phyloP scores from a whole-genome alignment of 2,329 filamentous ascomycete genomes.

The Xylaria sp. region DNA sequence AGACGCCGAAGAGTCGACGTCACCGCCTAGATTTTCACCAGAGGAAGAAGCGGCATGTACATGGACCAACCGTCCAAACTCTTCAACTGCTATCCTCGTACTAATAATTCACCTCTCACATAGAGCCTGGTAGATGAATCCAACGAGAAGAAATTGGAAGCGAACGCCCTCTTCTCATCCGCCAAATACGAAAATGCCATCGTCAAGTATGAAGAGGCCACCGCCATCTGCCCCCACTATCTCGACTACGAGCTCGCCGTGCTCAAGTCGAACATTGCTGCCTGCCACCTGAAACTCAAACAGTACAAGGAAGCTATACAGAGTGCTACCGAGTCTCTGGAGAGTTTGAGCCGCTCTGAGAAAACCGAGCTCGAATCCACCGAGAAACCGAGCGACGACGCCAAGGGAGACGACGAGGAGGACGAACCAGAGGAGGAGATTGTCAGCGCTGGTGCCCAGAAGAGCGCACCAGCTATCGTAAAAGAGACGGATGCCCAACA shows the following conservation, averaged over 20 bases:
- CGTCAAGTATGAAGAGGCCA: conserved; percentile 82
- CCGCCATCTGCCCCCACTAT: conserved; percentile 82
- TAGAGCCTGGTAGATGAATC: conserved; percentile 78
- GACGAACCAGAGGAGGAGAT: conserved; percentile 67
- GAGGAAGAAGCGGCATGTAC: conserved; percentile 67
- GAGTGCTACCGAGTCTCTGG: conserved; percentile 77
- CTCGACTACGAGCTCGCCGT: conserved; percentile 90
- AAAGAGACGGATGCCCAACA: conserved; percentile 47
- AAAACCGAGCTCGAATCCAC: conserved; percentile 44
- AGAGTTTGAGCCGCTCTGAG: conserved; percentile 74
- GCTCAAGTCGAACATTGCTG: conserved; percentile 87
- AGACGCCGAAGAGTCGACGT: conserved; percentile 47
- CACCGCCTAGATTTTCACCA: conserved; percentile 58
- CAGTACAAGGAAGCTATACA: conserved; percentile 88
- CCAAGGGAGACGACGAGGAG: conserved; percentile 50
- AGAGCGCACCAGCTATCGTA: conserved; percentile 56
- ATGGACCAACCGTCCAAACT: conserved; percentile 10
- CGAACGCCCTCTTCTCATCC: conserved; percentile 81
- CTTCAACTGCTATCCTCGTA: neutral
- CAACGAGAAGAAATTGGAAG: conserved; percentile 76
- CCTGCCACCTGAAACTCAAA: conserved; percentile 84
- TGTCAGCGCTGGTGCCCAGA: conserved; percentile 67
- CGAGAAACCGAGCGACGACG: conserved; percentile 53
- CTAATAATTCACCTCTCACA: conserved; percentile 11
- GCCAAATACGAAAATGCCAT: conserved; percentile 82